Percentiles rank a stretch among this genome's conserved stretches.
These are phyloP conservation scores for Calocybe indica DNA, from an alignment of 768 basidiomycete species.

Conservation along the genomic window DNA sequence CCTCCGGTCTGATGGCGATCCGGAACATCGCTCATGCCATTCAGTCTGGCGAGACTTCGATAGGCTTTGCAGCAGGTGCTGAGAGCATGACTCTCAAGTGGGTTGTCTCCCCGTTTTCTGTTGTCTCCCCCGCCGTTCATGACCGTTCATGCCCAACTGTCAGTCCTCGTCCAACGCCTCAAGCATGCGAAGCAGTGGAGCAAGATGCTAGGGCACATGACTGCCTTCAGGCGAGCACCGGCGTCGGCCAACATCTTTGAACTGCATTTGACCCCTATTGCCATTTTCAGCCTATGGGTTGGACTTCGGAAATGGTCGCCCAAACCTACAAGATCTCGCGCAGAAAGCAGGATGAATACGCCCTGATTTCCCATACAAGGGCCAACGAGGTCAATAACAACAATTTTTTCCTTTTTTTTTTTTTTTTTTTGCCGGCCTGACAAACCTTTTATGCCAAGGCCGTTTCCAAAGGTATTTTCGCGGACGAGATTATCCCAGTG, in stretches of 20 bases:
- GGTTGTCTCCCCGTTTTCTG: constrained; percentile 16
- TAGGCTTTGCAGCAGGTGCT: constrained; percentile 80
- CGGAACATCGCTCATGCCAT: constrained; percentile 87
- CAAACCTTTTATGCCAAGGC: constrained; percentile 35
- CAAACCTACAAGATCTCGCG: constrained; percentile 71
- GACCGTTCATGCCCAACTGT: constrained; percentile 3
- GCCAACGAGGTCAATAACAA: constrained; percentile 48
- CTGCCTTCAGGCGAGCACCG: constrained; percentile 54
- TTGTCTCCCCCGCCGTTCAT: too few species aligned
- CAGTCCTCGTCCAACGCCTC: constrained; percentile 73
- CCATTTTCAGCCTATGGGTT: constrained; percentile 75
- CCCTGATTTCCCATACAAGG: constrained; percentile 80
- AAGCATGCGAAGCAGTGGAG: constrained; percentile 53
- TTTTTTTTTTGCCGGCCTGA: neutral
- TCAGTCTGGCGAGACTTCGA: constrained; percentile 71
- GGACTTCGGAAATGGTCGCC: constrained; percentile 93
- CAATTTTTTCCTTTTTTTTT: neutral
- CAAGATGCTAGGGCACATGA: constrained; percentile 62
- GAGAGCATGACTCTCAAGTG: constrained; percentile 84
- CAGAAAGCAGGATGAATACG: constrained; percentile 84
- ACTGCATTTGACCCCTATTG: neutral
- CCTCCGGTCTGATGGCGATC: constrained; percentile 93
- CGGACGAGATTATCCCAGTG: constrained; percentile 86
- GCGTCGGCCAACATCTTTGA: neutral
- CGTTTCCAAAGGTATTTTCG: constrained; percentile 63